Conservation (phyloP, 805 yeast species). For the Metschnikowia koreensis region DNA sequence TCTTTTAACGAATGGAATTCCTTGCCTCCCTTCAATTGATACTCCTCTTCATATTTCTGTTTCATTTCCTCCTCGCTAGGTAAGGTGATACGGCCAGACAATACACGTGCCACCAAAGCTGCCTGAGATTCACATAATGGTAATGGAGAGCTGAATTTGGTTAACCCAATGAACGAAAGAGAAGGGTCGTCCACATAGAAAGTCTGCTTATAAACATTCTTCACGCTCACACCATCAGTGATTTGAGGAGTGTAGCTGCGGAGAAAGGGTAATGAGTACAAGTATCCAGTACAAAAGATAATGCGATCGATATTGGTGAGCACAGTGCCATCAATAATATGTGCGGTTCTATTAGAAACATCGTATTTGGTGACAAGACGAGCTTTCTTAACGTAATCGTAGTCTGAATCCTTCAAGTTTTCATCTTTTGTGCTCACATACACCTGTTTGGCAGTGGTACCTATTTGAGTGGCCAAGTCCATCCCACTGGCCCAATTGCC, state of each 20-base stretch:
- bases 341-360: constrained; percentile 7
- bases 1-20: constrained; percentile 20
- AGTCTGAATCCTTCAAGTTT: constrained; percentile 7
- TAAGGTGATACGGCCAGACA: constrained; percentile 14
- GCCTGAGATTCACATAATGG: constrained; percentile 20
- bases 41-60: constrained; percentile 12
- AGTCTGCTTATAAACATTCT: constrained; percentile 16
- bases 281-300: constrained; percentile 21
- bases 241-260: constrained; percentile 5
- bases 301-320: constrained; percentile 14
- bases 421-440: constrained; percentile 17
- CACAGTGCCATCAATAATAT: constrained; percentile 9
- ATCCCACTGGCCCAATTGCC: constrained; percentile 79
- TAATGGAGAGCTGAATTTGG: constrained; percentile 17
- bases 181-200: constrained; percentile 19
- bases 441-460: constrained; percentile 27
- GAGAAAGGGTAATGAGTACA: constrained; percentile 19
- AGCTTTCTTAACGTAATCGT: constrained; percentile 9
- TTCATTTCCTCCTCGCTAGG: constrained; percentile 11
- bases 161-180: constrained; percentile 16
- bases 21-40: constrained; percentile 13
- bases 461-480: constrained; percentile 65
- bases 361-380: constrained; percentile 13
- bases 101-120: constrained; percentile 19
- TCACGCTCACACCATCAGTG: constrained; percentile 17